Conservation (phyloP, 2,329 filamentous ascomycete species). For the Cytospora chrysosperma region DNA sequence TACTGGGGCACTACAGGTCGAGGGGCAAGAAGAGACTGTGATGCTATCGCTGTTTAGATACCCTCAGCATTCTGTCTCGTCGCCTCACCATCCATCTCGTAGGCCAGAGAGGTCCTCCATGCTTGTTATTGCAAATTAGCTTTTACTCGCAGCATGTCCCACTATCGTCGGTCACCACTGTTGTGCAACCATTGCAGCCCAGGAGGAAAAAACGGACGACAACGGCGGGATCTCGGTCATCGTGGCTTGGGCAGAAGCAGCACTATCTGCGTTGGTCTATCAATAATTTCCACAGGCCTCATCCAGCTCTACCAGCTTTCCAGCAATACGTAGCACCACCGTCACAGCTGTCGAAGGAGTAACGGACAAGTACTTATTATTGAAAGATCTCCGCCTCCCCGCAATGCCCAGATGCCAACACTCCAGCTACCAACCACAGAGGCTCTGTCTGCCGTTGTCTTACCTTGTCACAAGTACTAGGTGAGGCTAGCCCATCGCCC, state of each 20-base stretch:
- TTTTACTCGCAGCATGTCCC: constrained; percentile 17
- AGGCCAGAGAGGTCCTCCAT: neutral
- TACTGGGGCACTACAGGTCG: neutral
- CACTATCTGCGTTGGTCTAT: neutral
- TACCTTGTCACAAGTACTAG: neutral
- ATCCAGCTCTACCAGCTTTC: neutral
- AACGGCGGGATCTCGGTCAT: neutral
- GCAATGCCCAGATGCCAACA: neutral
- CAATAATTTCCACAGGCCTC: neutral
- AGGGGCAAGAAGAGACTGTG: neutral
- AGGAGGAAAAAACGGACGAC: neutral
- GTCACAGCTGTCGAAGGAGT: neutral
- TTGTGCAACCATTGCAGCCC: constrained; percentile 9
- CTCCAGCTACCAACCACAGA: neutral
- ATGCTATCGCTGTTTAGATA: neutral
- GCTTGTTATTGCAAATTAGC: neutral
- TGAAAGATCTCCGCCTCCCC: neutral
- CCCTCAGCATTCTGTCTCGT: neutral
- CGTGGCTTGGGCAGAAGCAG: neutral
- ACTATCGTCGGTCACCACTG: constrained; percentile 12
- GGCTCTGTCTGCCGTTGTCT: neutral
- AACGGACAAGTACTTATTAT: neutral
- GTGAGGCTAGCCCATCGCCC: neutral
- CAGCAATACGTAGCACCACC: neutral
- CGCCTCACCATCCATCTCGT: neutral